Conservation (phyloP, 169 alveolate genomes). For the Eimeria brunetti region DNA sequence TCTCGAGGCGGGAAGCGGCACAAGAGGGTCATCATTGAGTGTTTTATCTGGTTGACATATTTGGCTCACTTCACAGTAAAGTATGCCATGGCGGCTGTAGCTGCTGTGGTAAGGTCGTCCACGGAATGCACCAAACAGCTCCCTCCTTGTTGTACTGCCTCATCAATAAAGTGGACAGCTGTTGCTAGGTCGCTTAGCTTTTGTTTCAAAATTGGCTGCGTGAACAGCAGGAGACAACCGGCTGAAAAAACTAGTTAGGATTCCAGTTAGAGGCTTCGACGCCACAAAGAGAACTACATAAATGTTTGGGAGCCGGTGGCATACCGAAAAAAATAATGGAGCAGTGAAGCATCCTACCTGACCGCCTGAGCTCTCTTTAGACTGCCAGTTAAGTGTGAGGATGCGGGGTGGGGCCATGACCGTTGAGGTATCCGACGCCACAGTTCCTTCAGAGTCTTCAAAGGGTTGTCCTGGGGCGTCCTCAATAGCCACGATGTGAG, state of each 20-base stretch:
- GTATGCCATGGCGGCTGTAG: constrained; percentile 25
- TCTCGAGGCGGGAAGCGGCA: background rate
- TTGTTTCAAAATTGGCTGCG: background rate
- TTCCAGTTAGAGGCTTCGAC: too few species aligned
- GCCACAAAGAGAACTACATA: background rate
- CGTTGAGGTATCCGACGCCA: background rate
- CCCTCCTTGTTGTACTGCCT: constrained; percentile 53
- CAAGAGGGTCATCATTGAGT: background rate
- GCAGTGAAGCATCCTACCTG: background rate
- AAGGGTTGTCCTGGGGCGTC: background rate
- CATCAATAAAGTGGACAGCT: constrained; percentile 48
- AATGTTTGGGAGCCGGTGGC: background rate
- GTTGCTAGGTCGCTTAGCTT: constrained; percentile 23
- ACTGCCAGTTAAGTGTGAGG: constrained; percentile 30
- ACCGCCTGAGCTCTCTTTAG: background rate
- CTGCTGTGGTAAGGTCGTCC: constrained; percentile 30
- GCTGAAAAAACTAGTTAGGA: background rate
- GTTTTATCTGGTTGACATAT: background rate
- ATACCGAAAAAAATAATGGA: background rate
- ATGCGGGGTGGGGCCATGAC: background rate
- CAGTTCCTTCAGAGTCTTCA: background rate
- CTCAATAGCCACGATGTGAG: constrained; percentile 47
- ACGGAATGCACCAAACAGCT: constrained; percentile 60
- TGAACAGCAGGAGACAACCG: background rate
- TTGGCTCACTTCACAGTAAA: constrained; percentile 43